Conservation (phyloP, 2,329 filamentous ascomycete genomes). For the Macrophomina pseudophaseolina region DNA sequence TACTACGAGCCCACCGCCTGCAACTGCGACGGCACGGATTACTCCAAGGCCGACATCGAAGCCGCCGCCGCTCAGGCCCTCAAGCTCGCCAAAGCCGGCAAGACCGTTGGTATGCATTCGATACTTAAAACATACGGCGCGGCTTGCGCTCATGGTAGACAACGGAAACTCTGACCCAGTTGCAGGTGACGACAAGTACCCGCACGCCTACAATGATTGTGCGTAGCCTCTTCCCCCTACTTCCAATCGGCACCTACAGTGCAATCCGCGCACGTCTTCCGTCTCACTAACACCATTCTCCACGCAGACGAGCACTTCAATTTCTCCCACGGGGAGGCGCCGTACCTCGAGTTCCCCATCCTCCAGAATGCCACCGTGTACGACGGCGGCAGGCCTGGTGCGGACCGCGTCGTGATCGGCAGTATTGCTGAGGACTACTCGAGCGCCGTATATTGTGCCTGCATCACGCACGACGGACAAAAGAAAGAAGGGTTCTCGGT, state of each 20-base stretch:
- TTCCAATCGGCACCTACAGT: too few relatives aligned
- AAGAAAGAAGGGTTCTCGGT: not conserved
- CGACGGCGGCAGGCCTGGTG: constrained; percentile 35
- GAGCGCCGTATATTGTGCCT: constrained; percentile 36
- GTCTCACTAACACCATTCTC: not conserved
- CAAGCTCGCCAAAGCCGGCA: constrained; percentile 32
- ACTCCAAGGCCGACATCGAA: constrained; percentile 34
- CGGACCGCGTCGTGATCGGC: constrained; percentile 41
- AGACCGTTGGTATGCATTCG: constrained; percentile 24
- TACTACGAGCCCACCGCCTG: constrained; percentile 28
- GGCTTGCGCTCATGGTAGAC: not conserved
- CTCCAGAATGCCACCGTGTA: constrained; percentile 33
- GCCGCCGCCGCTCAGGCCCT: constrained; percentile 34
- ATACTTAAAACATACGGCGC: not conserved
- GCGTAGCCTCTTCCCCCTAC: not conserved
- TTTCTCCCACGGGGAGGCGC: constrained; percentile 37
- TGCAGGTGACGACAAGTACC: constrained; percentile 36
- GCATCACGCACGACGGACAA: not conserved
- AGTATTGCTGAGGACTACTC: constrained; percentile 36
- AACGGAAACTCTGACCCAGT: not conserved
- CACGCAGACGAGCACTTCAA: constrained; percentile 36
- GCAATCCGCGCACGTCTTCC: too few relatives aligned
- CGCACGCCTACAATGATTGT: constrained; percentile 42
- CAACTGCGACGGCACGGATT: constrained; percentile 30
- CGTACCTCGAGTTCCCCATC: constrained; percentile 41